Conservation (phyloP, 2,329 filamentous ascomycete genomes). For the Cytospora piceicola region DNA sequence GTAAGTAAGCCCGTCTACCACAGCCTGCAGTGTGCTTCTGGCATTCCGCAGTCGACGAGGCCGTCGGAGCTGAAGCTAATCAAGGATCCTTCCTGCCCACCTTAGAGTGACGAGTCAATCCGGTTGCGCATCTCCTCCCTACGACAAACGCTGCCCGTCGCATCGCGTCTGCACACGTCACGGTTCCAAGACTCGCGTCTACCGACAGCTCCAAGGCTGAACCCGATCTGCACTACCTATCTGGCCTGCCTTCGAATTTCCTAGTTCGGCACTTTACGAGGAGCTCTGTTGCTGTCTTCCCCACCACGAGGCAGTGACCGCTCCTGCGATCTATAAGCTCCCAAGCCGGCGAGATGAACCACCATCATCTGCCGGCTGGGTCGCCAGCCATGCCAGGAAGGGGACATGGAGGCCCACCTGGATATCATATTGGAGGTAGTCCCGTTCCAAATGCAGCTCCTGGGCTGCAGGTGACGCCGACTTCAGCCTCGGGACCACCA, state of each 20-base stretch:
- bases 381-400: constrained; percentile 59
- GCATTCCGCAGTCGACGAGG: background rate
- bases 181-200: background rate
- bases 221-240: background rate
- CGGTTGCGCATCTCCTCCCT: background rate
- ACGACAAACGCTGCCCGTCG: constrained; percentile 8
- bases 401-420: constrained; percentile 21
- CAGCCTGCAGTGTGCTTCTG: constrained; percentile 6
- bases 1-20: constrained; percentile 4
- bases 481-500: constrained; percentile 27
- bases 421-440: constrained; percentile 25
- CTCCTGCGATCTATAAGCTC: constrained; percentile 42
- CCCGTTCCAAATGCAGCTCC: constrained; percentile 30
- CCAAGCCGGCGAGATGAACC: constrained; percentile 78
- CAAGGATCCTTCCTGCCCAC: constrained; percentile 7
- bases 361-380: constrained; percentile 77
- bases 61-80: constrained; percentile 13
- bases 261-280: constrained; percentile 15
- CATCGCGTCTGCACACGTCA: constrained; percentile 1
- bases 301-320: constrained; percentile 36
- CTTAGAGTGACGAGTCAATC: constrained; percentile 5
- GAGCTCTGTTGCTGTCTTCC: constrained; percentile 14
- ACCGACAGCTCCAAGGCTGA: constrained; percentile 9
- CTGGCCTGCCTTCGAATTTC: background rate
- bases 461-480: constrained; percentile 20